These are phyloP conservation scores for Colletotrichum orchidophilum DNA, from an alignment of 2,329 filamentous ascomycete species.

Conservation along the genomic window DNA sequence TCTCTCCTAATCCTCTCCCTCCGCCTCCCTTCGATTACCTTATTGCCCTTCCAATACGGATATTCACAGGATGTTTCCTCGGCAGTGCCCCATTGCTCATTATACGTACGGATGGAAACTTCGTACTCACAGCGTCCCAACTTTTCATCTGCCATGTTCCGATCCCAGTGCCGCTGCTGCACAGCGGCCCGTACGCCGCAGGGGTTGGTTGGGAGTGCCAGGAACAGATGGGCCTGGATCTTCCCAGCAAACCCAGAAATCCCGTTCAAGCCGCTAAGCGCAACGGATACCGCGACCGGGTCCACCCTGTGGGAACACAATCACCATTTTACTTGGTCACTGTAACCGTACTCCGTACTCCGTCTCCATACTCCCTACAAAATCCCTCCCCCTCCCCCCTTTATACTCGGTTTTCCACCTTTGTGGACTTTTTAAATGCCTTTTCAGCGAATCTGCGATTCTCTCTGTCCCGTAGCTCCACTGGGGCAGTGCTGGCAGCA, in stretches of 20 bases:
- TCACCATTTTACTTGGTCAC: conserved; percentile 6
- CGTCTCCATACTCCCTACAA: too few relatives aligned
- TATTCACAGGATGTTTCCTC: conserved; percentile 7
- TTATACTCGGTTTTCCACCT: too few relatives aligned
- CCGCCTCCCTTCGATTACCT: conserved; percentile 10
- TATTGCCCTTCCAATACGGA: conserved; percentile 9
- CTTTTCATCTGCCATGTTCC: conserved; percentile 1
- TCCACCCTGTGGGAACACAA: conserved; percentile 23
- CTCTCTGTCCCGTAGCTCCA: conserved; percentile 2
- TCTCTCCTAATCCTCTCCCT: conserved; percentile 3
- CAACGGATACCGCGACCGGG: conserved; percentile 7
- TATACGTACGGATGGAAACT: too few relatives aligned
- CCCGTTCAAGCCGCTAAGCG: neutral
- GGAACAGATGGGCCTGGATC: conserved; percentile 12
- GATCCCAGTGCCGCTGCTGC: conserved; percentile 26
- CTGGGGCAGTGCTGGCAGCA: conserved; percentile 21
- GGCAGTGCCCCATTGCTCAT: conserved; percentile 23
- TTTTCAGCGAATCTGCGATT: neutral
- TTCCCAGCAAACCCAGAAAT: conserved; percentile 13
- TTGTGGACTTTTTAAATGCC: neutral
- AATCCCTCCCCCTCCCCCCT: neutral
- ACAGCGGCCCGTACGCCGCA: conserved; percentile 22
- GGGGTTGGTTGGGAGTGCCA: neutral
- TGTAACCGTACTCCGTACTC: too few relatives aligned
- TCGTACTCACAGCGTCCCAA: conserved; percentile 20